A percentile compares a stretch with the other conserved stretches of the same genome.
phyloP scores from a whole-genome alignment of 2,329 filamentous ascomycete genomes.

The Paraconiothyrium sp. region DNA sequence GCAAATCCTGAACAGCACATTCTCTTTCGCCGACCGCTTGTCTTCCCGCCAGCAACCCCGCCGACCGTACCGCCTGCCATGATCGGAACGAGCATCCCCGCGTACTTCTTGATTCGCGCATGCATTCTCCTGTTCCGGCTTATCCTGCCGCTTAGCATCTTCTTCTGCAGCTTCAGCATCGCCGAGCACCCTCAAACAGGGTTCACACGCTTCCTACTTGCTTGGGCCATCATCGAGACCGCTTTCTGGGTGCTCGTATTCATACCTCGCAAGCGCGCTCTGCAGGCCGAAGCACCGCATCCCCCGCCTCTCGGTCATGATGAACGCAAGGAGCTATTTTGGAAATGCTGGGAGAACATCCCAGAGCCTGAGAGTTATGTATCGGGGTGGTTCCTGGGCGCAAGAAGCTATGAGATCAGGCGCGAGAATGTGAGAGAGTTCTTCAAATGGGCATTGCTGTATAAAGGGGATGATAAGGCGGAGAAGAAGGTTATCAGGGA shows the following conservation, averaged over 20 bases:
- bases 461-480: constrained; percentile 55
- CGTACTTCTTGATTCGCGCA: constrained; percentile 58
- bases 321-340: constrained; percentile 66
- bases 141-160: constrained; percentile 60
- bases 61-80: constrained; percentile 33
- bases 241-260: constrained; percentile 65
- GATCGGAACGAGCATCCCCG: constrained; percentile 51
- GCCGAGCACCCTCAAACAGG: constrained; percentile 45
- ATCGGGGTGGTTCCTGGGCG: constrained; percentile 72
- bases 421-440: constrained; percentile 76
- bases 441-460: constrained; percentile 73
- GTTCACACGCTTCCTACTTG: constrained; percentile 49
- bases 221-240: constrained; percentile 61
- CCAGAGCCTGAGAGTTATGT: constrained; percentile 67
- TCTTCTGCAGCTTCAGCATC: constrained; percentile 54
- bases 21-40: background rate
- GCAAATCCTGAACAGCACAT: background rate
- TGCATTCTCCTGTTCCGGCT: constrained; percentile 60
- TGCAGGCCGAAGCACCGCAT: constrained; percentile 63
- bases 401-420: constrained; percentile 65
- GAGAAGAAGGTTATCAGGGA: constrained; percentile 25
- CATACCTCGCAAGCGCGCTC: constrained; percentile 60
- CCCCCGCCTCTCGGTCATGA: constrained; percentile 57
- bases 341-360: constrained; percentile 64
- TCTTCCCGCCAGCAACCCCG: background rate